These are phyloP conservation scores for Cryphonectria japonica DNA, from an alignment of 2,329 filamentous ascomycete genomes.

Conservation along the genomic window DNA sequence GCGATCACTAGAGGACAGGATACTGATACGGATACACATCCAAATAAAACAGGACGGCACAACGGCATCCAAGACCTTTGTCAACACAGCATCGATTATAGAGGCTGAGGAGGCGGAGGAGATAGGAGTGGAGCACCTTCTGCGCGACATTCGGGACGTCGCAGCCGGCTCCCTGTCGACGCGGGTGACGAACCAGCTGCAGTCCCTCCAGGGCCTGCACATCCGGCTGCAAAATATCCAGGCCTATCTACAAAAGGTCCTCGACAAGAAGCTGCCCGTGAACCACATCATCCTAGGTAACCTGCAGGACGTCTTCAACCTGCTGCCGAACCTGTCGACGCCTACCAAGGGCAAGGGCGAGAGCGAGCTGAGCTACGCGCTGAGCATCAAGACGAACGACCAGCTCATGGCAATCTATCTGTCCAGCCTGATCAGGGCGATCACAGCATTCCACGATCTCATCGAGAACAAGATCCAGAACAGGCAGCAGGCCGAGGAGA, in stretches of 20 bases:
- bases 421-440: constrained; percentile 93
- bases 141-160: constrained; percentile 97
- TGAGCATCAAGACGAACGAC: constrained; percentile 99
- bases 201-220: constrained; percentile 95
- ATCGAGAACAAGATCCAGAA: constrained; percentile 99
- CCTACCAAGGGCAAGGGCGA: constrained; percentile 68
- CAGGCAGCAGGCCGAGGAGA: constrained; percentile 93
- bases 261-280: constrained; percentile 88
- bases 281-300: constrained; percentile 98
- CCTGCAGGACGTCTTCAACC: constrained; percentile 99
- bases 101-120: constrained; percentile 99
- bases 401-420: constrained; percentile 99
- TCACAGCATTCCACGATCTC: constrained; percentile 97
- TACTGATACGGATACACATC: constrained; percentile 23
- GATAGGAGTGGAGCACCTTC: constrained; percentile 96
- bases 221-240: constrained; percentile 94
- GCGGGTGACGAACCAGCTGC: constrained; percentile 94
- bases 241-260: constrained; percentile 92
- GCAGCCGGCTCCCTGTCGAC: constrained; percentile 96
- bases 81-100: constrained; percentile 97
- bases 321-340: constrained; percentile 92
- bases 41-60: constrained; percentile 80
- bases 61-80: constrained; percentile 94
- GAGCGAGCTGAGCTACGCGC: constrained; percentile 88
- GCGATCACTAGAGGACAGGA: background rate